Conservation (phyloP, 257 asterid genomes). For the Scutellaria baicalensis region DNA sequence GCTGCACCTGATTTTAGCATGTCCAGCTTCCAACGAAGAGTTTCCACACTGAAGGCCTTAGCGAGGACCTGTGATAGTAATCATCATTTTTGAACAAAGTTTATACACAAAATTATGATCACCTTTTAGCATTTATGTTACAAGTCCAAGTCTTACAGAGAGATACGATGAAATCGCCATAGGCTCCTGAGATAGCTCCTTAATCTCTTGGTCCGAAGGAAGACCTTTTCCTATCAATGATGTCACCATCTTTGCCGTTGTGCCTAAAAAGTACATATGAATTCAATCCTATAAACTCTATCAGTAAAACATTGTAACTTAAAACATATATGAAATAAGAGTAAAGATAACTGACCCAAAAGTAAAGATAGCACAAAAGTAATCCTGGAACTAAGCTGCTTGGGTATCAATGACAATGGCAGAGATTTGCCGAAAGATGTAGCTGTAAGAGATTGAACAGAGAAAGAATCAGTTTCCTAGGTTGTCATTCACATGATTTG, state of each 20-base stretch:
- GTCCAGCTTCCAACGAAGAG: slow-evolving; percentile 60
- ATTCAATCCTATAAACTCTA: not conserved
- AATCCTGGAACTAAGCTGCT: slow-evolving; percentile 38
- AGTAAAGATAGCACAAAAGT: slow-evolving; percentile 39
- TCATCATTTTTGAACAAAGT: slow-evolving; percentile 25
- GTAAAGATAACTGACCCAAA: no score
- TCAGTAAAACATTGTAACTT: not conserved
- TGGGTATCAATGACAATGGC: slow-evolving; percentile 42
- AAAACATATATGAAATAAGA: not conserved
- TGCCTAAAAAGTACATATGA: slow-evolving; percentile 17
- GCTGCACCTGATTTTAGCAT: slow-evolving; percentile 68
- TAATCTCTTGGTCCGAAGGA: slow-evolving; percentile 37
- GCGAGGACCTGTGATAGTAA: slow-evolving; percentile 44
- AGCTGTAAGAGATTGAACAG: slow-evolving; percentile 32
- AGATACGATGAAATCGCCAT: slow-evolving; percentile 47
- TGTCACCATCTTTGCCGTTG: slow-evolving; percentile 38
- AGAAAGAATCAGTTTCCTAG: not conserved
- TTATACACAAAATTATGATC: not conserved
- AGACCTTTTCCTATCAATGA: slow-evolving; percentile 37
- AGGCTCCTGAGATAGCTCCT: slow-evolving; percentile 39
- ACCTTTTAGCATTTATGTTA: not conserved
- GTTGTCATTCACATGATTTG: not conserved
- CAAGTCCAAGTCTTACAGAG: slow-evolving; percentile 45
- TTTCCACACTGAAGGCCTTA: slow-evolving; percentile 36
- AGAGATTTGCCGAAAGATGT: slow-evolving; percentile 54